These are phyloP conservation scores for Thermoascus crustaceus DNA, from an alignment of 2,329 filamentous ascomycete species.

Conservation along the genomic window DNA sequence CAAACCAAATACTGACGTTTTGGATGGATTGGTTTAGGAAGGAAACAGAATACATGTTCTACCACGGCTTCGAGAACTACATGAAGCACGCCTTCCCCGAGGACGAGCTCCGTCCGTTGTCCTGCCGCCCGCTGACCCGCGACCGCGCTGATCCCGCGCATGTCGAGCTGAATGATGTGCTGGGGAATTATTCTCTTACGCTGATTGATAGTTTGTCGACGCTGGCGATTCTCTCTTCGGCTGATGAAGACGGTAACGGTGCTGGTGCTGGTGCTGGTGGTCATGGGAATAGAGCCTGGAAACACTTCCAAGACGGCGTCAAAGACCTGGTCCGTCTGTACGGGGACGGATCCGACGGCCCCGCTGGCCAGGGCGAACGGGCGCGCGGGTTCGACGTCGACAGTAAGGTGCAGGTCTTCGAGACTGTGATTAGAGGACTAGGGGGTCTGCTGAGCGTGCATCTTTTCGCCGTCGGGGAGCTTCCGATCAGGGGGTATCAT, in stretches of 20 bases:
- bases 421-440: conserved; percentile 85
- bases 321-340: conserved; percentile 70
- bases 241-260: too few relatives aligned
- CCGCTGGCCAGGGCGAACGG: conserved; percentile 60
- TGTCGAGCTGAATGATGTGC: conserved; percentile 84
- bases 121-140: conserved; percentile 75
- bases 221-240: conserved; percentile 77
- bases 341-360: conserved; percentile 68
- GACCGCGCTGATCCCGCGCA: conserved; percentile 71
- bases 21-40: too few relatives aligned
- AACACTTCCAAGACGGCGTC: conserved; percentile 73
- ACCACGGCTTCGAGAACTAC: conserved; percentile 94
- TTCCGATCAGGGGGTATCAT: conserved; percentile 75
- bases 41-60: conserved; percentile 67
- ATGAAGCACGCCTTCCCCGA: conserved; percentile 91
- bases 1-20: too few relatives aligned
- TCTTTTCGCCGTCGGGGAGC: conserved; percentile 80
- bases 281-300: conserved; percentile 61
- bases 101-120: conserved; percentile 83
- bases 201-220: conserved; percentile 93
- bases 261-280: too few relatives aligned
- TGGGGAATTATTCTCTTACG: conserved; percentile 95
- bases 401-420: conserved; percentile 97
- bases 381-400: conserved; percentile 85
- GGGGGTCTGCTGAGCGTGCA: conserved; percentile 85